Percentiles rank a stretch among this genome's conserved stretches.
Evolutionary conservation across 805 yeast genomes (phyloP).

Genomic region (Kockiozyma suomiensis): DNA sequence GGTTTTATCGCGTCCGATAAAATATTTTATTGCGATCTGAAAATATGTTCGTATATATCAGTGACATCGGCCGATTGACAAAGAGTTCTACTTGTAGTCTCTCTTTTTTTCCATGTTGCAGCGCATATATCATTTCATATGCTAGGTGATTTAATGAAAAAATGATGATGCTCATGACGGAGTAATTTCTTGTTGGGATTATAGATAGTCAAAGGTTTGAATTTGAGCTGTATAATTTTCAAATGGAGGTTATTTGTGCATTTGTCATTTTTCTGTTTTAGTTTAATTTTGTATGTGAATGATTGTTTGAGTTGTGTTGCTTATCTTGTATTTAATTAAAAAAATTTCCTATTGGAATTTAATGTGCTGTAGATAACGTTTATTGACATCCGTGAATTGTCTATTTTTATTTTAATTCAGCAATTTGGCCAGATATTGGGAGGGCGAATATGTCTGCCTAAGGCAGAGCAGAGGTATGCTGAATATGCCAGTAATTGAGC

Average conservation of each 20-base stretch:
- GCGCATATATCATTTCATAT: neutral
- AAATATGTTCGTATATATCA: neutral
- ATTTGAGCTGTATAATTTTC: too few species aligned
- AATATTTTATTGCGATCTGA: slow-evolving; percentile 1
- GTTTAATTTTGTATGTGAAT: neutral
- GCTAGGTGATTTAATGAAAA: neutral
- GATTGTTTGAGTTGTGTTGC: slow-evolving; percentile 3
- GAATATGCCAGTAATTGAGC: too few species aligned
- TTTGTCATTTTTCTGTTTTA: neutral
- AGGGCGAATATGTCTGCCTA: too few species aligned
- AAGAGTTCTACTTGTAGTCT: neutral
- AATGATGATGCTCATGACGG: neutral
- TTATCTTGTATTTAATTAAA: neutral
- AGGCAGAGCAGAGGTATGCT: too few species aligned
- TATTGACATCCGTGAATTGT: too few species aligned
- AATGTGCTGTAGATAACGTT: too few species aligned
- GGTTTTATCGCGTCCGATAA: slow-evolving; percentile 15
- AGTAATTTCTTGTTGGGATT: neutral
- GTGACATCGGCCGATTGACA: slow-evolving; percentile 10
- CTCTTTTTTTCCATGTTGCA: slow-evolving; percentile 4
- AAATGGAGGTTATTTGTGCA: neutral
- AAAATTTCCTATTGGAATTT: too few species aligned
- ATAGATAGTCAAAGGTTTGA: neutral
- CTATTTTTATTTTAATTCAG: too few species aligned
- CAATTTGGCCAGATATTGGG: too few species aligned